Conservation (phyloP, 805 yeast genomes). For the Myxozyma vanderwaltii region DNA sequence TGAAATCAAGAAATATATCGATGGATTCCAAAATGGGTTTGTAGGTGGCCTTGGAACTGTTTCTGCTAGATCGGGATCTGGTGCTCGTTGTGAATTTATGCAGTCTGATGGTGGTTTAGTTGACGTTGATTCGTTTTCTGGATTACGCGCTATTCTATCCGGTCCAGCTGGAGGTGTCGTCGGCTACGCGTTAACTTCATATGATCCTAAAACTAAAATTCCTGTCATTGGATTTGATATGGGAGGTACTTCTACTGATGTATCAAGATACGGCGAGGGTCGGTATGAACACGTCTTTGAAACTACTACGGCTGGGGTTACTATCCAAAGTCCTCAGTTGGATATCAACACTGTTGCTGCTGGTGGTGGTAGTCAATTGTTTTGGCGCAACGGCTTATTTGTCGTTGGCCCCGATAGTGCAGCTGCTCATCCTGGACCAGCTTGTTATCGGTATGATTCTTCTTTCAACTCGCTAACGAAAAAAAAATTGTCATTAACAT, state of each 20-base stretch:
- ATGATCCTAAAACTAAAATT: constrained; percentile 51
- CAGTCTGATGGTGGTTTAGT: constrained; percentile 96
- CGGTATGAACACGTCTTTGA: constrained; percentile 77
- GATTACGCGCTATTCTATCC: constrained; percentile 82
- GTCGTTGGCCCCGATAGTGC: constrained; percentile 88
- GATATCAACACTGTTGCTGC: constrained; percentile 84
- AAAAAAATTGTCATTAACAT: background rate
- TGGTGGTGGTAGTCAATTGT: constrained; percentile 74
- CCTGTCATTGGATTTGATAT: constrained; percentile 83
- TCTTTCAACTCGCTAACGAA: background rate
- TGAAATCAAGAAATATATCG: constrained; percentile 64
- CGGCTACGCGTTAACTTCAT: constrained; percentile 85
- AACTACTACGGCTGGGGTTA: constrained; percentile 79
- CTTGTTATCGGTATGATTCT: constrained; percentile 55
- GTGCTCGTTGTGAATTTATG: constrained; percentile 75
- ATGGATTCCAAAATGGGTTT: constrained; percentile 64
- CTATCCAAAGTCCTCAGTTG: constrained; percentile 80
- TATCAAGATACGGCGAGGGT: constrained; percentile 70
- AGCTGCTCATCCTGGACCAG: constrained; percentile 87
- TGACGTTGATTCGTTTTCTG: constrained; percentile 80
- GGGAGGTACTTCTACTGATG: constrained; percentile 93
- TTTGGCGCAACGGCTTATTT: constrained; percentile 71
- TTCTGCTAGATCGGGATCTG: constrained; percentile 32
- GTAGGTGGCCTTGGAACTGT: constrained; percentile 50
- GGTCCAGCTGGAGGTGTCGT: constrained; percentile 99